Evolutionary conservation across 2,329 filamentous ascomycete genomes (phyloP), one percentile per base, ranked within the genome.

Genomic region (Fusarium sp.): DNA sequence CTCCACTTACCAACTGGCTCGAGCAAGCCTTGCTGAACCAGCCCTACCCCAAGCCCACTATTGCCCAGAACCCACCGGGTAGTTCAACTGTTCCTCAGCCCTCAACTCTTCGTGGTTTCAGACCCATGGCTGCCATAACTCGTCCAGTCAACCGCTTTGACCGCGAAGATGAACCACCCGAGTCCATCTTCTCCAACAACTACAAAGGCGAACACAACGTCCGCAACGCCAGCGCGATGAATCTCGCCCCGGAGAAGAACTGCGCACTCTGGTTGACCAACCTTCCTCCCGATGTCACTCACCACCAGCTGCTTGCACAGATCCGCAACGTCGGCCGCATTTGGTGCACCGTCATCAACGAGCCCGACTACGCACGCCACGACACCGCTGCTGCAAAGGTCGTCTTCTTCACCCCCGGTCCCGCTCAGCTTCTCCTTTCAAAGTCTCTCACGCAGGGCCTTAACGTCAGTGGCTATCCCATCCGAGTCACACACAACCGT

Each of bases 241-340:
- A 75, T 24, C 75, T 81, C 8, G 11, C 63, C 0, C 56, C 74
- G 1, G 75, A 77, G 13, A 54, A 80, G 31, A 88, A 86, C 74
- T 86, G 85, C 31, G 80, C 84, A 1, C 76, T 88, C 2, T 88
- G 85, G 82, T 67, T 89, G 26, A 85, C 82, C 3, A 84, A 85
- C 49, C 79, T 89, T 0, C 84, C 86, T 0, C 77, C 82, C 0
- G 65, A 79, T 53, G 74, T 84, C 41, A 81, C 77, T 3, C 79
- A 82, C 39, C 67, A 74, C 26, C 78, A 83, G 67, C 83, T 88
- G 2, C 81, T 88, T 3, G 59, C 70, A 3, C 66, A 77, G 5
- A 81, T 88, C 42, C 79, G 80, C 13, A 71, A 78, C 62, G 77
- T 83, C 29, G 86, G 86, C 4, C 85, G 86, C 57, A 76, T 88